phyloP scores from a whole-genome alignment of 805 yeast species.

The Kockiozyma suomiensis region DNA sequence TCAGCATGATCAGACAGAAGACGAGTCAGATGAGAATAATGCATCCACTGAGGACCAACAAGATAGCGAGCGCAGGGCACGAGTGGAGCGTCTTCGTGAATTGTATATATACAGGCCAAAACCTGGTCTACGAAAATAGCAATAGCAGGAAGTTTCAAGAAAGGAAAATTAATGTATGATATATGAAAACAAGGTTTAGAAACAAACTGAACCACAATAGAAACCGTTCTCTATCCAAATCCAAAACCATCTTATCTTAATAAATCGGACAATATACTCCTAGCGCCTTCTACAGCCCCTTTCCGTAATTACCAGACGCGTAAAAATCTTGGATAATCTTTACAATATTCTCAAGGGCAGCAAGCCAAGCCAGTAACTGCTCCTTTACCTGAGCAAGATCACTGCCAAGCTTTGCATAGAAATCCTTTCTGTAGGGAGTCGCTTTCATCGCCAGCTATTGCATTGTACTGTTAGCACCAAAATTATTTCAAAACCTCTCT shows the following conservation, averaged over 20 bases:
- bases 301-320: conserved; percentile 80
- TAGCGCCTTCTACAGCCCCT: conserved; percentile 61
- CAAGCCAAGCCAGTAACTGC: conserved; percentile 74
- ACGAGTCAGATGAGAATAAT: background rate
- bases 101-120: conserved; percentile 23
- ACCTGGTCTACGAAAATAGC: background rate
- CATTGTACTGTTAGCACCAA: background rate
- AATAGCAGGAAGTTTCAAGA: too few relatives aligned
- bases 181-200: too few relatives aligned
- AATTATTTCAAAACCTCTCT: background rate
- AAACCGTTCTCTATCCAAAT: background rate
- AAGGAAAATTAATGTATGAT: too few relatives aligned
- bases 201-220: too few relatives aligned
- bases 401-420: conserved; percentile 77
- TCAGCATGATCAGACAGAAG: background rate
- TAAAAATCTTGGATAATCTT: conserved; percentile 72
- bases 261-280: background rate
- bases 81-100: conserved; percentile 18
- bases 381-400: conserved; percentile 67
- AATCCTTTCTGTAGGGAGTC: conserved; percentile 86
- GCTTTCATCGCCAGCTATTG: conserved; percentile 82
- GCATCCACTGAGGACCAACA: background rate
- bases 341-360: conserved; percentile 74
- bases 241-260: too few relatives aligned
- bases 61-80: conserved; percentile 12